phyloP scores from a whole-genome alignment of 1,284 basidiomycete genomes.

The Leccinum fuscescens region DNA sequence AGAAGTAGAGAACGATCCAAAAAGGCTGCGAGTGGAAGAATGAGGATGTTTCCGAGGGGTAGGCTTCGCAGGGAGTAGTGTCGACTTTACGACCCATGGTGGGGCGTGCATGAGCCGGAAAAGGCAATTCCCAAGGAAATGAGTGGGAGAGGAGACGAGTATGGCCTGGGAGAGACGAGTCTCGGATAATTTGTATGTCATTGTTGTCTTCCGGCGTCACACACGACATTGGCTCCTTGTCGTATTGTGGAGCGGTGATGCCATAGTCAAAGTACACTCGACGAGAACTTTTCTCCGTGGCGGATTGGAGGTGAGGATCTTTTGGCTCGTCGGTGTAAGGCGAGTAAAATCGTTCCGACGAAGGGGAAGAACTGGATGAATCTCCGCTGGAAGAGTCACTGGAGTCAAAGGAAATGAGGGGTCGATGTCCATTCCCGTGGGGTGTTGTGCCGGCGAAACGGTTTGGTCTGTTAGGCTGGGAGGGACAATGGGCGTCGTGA shows the following conservation, averaged over 20 bases:
- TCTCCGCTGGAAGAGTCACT: conserved; percentile 9
- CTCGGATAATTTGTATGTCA: not conserved
- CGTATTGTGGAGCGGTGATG: conserved; percentile 6
- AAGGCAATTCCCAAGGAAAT: conserved; percentile 26
- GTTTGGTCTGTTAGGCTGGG: not conserved
- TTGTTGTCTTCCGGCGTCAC: conserved; percentile 10
- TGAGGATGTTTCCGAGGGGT: conserved; percentile 6
- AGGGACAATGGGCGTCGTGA: not conserved
- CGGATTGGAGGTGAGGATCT: conserved; percentile 1
- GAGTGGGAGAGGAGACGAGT: conserved; percentile 8
- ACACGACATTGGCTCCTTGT: not conserved
- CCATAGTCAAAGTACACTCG: conserved; percentile 26
- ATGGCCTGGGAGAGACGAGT: not conserved
- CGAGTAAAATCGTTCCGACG: not conserved
- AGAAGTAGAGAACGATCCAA: conserved; percentile 83
- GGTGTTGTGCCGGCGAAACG: not conserved
- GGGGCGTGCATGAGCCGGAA: conserved; percentile 12
- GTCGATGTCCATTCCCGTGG: not conserved
- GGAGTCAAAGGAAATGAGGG: conserved; percentile 11
- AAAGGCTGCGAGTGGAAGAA: conserved; percentile 39
- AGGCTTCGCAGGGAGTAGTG: conserved; percentile 3
- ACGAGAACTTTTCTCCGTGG: conserved; percentile 18
- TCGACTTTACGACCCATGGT: not conserved
- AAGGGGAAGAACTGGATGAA: not conserved
- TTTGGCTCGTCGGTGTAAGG: conserved; percentile 12